Base-by-base conservation (phyloP, 352 stramenopile species). In the Phytophthora pini region DNA sequence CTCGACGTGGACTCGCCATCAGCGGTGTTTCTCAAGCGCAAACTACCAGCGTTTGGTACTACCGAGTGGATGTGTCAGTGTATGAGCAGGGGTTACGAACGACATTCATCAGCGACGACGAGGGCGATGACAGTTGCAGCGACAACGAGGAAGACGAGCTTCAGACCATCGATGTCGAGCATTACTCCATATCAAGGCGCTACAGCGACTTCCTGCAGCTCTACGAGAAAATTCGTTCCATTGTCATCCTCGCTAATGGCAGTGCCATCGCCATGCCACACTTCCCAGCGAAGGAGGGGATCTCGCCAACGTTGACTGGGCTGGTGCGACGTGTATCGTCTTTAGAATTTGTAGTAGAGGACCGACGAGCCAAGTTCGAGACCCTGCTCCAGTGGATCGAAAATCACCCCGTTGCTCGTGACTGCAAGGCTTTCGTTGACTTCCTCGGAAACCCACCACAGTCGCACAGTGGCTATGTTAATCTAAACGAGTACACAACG, bases 221-320 rank as follows among this genome's bases (percentile, higher is more conserved):
- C 1, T 51, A 51, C 45, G 45, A 51, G 24, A 51, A 22, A n/a
- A 51, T 38, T 39, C 45, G 45, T 51, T 27, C 45, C 45, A 11
- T 38, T 17, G 13, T 51, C 8, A 22, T 51, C 34, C 7, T 38
- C 26, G 17, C 24, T 15, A 13, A 26, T 15, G 26, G 43, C 11
- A 31, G 10, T 51, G 45, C 26, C 13, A 39, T 13, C 26, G 26
- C 45, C 26, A 24, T 51, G 26, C 45, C 45, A 51, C 26, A 3
- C 5, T 51, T 51, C 5, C 45, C 24, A 24, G 24, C 26, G 17
- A 51, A 51, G 45, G 26, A 51, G 26, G 26, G 13, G 5, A 51
- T 36, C 11, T 51, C 26, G 6, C 45, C 45, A 15, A 13, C 26
- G 13, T 51, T 51, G 24, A 12, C 39, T 15, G 26, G 45, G 15